Conservation (phyloP, 331 rosid genomes). For the Phaseolus coccineus region DNA sequence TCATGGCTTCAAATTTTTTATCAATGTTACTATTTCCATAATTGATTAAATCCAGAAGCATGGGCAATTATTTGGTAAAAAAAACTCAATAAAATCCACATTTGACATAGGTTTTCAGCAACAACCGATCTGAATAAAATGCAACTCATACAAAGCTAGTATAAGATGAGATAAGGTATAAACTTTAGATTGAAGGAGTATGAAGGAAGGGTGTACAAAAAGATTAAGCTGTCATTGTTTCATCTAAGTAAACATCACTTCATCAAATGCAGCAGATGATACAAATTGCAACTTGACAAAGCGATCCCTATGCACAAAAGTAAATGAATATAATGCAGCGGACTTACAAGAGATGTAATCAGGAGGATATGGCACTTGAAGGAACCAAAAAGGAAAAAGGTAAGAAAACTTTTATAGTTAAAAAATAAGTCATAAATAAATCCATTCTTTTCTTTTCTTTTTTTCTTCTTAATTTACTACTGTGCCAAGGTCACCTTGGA, state of each 20-base stretch:
- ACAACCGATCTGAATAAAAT: not conserved
- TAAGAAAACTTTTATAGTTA: constrained; percentile 49
- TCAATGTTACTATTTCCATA: not conserved
- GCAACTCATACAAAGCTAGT: not conserved
- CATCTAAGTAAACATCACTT: constrained; percentile 55
- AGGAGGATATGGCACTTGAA: constrained; percentile 51
- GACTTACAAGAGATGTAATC: constrained; percentile 62
- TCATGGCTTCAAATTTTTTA: not conserved
- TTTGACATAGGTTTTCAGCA: not conserved
- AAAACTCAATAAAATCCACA: not conserved
- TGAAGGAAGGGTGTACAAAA: constrained; percentile 46
- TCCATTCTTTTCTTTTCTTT: constrained; percentile 49
- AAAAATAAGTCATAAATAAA: constrained; percentile 62
- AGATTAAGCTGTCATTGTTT: constrained; percentile 55
- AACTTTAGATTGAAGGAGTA: constrained; percentile 37
- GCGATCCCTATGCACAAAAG: constrained; percentile 86
- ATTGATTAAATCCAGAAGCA: not conserved
- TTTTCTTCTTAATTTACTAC: constrained; percentile 36
- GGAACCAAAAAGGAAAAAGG: constrained; percentile 14
- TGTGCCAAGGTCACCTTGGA: constrained; percentile 86
- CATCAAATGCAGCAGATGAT: constrained; percentile 63
- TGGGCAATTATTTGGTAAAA: not conserved
- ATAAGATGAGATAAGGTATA: constrained; percentile 16
- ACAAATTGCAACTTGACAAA: constrained; percentile 62
- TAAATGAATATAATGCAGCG: constrained; percentile 73